Conservation (phyloP, 108 stramenopile species). For the Cyclotella sp. region DNA sequence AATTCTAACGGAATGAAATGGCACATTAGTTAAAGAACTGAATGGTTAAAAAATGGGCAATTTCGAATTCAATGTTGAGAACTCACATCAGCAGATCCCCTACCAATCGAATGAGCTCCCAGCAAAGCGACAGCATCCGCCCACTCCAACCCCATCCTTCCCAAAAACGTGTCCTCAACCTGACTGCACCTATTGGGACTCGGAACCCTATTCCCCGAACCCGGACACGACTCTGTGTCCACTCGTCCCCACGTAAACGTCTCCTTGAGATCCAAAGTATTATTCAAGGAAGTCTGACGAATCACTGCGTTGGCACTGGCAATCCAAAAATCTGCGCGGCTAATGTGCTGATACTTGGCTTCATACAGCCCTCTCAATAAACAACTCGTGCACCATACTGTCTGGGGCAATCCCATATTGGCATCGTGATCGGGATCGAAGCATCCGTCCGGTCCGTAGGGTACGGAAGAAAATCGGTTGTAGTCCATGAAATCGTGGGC, state of each 20-base stretch:
- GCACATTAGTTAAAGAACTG: too few species aligned
- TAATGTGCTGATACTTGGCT: conserved; percentile 34
- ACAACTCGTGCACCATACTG: conserved; percentile 38
- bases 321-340: conserved; percentile 54
- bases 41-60: background rate
- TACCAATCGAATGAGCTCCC: conserved; percentile 52
- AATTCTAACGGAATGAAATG: conserved; percentile 21
- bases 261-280: conserved; percentile 35
- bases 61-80: background rate
- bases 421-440: conserved; percentile 31
- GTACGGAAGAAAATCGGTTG: conserved; percentile 7
- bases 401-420: conserved; percentile 41
- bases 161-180: conserved; percentile 42
- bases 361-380: conserved; percentile 36
- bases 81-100: conserved; percentile 37
- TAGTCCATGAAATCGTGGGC: conserved; percentile 61
- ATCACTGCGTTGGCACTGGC: conserved; percentile 50
- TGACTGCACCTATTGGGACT: conserved; percentile 26
- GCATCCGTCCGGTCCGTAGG: conserved; percentile 53
- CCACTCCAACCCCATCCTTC: conserved; percentile 52
- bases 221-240: conserved; percentile 26
- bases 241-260: conserved; percentile 48
- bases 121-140: conserved; percentile 50
- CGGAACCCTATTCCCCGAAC: conserved; percentile 33
- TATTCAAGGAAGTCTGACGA: conserved; percentile 36